These are phyloP conservation scores for Suhomyces maxii DNA, from an alignment of 1,139 yeast species.

Conservation along the genomic window DNA sequence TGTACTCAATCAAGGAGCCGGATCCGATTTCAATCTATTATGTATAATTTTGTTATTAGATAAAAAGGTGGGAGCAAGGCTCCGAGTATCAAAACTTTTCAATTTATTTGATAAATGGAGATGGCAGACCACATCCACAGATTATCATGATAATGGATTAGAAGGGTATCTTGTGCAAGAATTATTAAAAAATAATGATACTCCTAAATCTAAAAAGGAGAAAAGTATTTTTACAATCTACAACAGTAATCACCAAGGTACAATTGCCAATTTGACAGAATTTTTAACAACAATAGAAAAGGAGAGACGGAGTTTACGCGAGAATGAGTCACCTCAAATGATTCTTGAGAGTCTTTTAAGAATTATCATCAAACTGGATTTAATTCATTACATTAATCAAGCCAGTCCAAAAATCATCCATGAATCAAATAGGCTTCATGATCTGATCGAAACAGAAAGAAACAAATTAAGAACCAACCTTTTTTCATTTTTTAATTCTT, in stretches of 20 bases:
- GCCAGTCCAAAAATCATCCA: constrained; percentile 7
- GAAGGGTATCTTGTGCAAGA: constrained; percentile 10
- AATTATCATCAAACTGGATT: constrained; percentile 22
- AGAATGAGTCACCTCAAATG: constrained; percentile 15
- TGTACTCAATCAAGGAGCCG: constrained; percentile 32
- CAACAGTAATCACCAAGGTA: constrained; percentile 11
- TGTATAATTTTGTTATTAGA: constrained; percentile 32
- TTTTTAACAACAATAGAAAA: constrained; percentile 10
- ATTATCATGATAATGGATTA: constrained; percentile 4
- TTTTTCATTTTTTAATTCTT: constrained; percentile 28
- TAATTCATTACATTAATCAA: constrained; percentile 26
- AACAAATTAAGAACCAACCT: constrained; percentile 20
- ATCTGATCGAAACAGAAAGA: constrained; percentile 9
- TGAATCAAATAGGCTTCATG: constrained; percentile 1
- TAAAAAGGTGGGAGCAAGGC: constrained; percentile 21
- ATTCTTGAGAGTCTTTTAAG: constrained; percentile 22
- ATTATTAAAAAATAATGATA: not conserved
- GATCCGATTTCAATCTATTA: constrained; percentile 37
- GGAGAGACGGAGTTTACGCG: not conserved
- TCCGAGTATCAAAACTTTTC: constrained; percentile 30
- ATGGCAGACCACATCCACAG: not conserved
- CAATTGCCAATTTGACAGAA: constrained; percentile 10
- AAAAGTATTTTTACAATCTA: constrained; percentile 8
- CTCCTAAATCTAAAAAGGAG: not conserved
- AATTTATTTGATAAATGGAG: constrained; percentile 15